Conservation (phyloP, 345 rosid species). For the Adansonia digitata region DNA sequence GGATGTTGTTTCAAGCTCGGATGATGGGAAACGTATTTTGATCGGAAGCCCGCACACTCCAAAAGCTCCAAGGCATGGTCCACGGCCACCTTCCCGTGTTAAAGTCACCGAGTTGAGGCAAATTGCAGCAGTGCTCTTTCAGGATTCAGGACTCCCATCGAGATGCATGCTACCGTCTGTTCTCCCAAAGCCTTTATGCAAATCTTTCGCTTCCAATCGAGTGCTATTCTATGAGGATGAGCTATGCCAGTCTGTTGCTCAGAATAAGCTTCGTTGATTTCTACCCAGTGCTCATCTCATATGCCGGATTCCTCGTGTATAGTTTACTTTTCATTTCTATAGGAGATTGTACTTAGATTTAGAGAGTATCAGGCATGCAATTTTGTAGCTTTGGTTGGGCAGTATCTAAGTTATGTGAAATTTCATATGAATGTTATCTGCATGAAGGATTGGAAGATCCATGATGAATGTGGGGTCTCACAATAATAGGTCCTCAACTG, state of each 20-base stretch:
- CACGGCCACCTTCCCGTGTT: conserved; percentile 71
- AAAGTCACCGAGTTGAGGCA: conserved; percentile 75
- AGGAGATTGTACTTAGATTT: conserved; percentile 35
- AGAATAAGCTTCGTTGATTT: conserved; percentile 71
- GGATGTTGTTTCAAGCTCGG: conserved; percentile 42
- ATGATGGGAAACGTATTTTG: conserved; percentile 44
- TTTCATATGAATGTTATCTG: conserved; percentile 22
- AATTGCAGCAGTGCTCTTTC: conserved; percentile 68
- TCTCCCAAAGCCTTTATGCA: conserved; percentile 68
- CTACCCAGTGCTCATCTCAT: background rate
- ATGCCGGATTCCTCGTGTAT: conserved; percentile 31
- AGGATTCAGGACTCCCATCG: conserved; percentile 19
- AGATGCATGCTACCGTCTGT: conserved; percentile 78
- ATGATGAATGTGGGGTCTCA: conserved; percentile 22
- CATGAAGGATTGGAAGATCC: conserved; percentile 23
- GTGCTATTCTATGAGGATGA: conserved; percentile 92
- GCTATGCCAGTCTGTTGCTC: conserved; percentile 92
- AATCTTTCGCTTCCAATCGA: conserved; percentile 66
- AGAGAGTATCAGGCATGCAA: conserved; percentile 32
- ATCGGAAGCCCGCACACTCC: conserved; percentile 69
- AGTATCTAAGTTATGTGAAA: conserved; percentile 31
- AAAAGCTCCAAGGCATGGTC: conserved; percentile 91
- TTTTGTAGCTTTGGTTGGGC: conserved; percentile 57
- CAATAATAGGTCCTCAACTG: conserved; percentile 37
- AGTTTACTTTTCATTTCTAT: conserved; percentile 33